Conservation (phyloP, 2,329 filamentous ascomycete species). For the Fusarium temperatum region DNA sequence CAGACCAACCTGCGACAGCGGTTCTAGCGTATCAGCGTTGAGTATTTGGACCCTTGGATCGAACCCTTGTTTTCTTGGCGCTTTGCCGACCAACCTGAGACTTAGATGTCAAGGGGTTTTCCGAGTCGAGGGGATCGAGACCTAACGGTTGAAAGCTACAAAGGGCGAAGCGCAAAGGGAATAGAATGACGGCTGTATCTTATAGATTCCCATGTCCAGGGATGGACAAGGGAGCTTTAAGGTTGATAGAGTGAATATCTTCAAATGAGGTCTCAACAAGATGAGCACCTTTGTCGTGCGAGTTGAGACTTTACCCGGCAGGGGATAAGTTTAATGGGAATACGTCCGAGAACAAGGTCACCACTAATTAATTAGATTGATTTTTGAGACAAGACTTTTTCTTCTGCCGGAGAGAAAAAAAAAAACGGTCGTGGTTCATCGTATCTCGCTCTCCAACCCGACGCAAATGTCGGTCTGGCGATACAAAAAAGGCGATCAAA, state of each 20-base stretch:
- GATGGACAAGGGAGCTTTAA: constrained; percentile 9
- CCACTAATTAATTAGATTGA: neutral
- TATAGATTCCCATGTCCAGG: constrained; percentile 38
- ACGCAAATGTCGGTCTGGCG: constrained; percentile 40
- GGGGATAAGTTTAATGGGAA: constrained; percentile 1
- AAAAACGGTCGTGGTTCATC: constrained; percentile 15
- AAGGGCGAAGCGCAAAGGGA: constrained; percentile 25
- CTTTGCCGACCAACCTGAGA: constrained; percentile 41
- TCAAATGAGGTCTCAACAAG: constrained; percentile 4
- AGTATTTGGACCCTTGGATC: constrained; percentile 16
- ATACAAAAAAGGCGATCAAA: constrained; percentile 23
- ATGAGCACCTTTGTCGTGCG: constrained; percentile 8
- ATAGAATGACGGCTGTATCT: constrained; percentile 25
- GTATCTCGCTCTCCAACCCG: constrained; percentile 7
- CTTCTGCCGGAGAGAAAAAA: constrained; percentile 7
- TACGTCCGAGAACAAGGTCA: constrained; percentile 17
- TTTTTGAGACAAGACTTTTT: constrained; percentile 1
- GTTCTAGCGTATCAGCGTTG: constrained; percentile 32
- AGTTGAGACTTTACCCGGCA: constrained; percentile 8
- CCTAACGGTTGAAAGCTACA: constrained; percentile 8
- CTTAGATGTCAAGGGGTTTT: constrained; percentile 26
- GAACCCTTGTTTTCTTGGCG: constrained; percentile 23
- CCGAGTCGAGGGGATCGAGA: constrained; percentile 21
- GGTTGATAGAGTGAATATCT: neutral
- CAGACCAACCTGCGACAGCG: constrained; percentile 41